phyloP scores from a whole-genome alignment of 2,329 filamentous ascomycete species.

The Sphaerulina vaccinii region DNA sequence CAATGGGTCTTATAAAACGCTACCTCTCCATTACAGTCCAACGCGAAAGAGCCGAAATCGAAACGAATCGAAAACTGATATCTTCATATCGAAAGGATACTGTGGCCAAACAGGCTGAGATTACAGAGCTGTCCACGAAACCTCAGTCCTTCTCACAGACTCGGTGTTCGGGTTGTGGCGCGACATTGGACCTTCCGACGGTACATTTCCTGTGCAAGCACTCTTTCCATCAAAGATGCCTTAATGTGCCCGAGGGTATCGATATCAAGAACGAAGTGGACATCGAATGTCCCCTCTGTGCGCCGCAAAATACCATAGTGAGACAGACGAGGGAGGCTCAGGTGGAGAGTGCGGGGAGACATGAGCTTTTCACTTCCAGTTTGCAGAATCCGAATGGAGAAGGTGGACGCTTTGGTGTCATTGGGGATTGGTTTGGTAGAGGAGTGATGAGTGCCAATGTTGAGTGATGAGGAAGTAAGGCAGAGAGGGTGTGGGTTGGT shows the following conservation, averaged over 20 bases:
- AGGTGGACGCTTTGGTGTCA: slow-evolving; percentile 76
- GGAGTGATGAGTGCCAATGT: slow-evolving; percentile 71
- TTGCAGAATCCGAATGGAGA: slow-evolving; percentile 64
- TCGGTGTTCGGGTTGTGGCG: slow-evolving; percentile 78
- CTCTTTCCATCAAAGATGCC: slow-evolving; percentile 88
- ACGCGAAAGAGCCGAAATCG: slow-evolving; percentile 83
- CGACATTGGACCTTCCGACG: slow-evolving; percentile 76
- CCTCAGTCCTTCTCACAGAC: slow-evolving; percentile 89
- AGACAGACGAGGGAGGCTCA: slow-evolving; percentile 83
- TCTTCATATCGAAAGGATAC: slow-evolving; percentile 82
- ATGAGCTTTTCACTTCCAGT: slow-evolving; percentile 84
- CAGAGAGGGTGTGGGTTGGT: neutral
- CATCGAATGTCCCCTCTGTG: slow-evolving; percentile 83
- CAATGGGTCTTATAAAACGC: slow-evolving; percentile 94
- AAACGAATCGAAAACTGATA: slow-evolving; percentile 74
- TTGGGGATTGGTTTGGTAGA: slow-evolving; percentile 91
- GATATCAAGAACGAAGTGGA: slow-evolving; percentile 56
- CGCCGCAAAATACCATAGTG: slow-evolving; percentile 80
- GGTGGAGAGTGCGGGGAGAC: slow-evolving; percentile 78
- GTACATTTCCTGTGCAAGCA: slow-evolving; percentile 98
- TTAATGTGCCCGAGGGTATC: slow-evolving; percentile 56
- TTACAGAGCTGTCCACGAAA: slow-evolving; percentile 72
- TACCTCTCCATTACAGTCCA: slow-evolving; percentile 89
- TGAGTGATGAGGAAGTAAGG: slow-evolving; percentile 5
- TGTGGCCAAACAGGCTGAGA: slow-evolving; percentile 72